phyloP scores from a whole-genome alignment of 1,139 yeast genomes.

The Petasospora fabianii region DNA sequence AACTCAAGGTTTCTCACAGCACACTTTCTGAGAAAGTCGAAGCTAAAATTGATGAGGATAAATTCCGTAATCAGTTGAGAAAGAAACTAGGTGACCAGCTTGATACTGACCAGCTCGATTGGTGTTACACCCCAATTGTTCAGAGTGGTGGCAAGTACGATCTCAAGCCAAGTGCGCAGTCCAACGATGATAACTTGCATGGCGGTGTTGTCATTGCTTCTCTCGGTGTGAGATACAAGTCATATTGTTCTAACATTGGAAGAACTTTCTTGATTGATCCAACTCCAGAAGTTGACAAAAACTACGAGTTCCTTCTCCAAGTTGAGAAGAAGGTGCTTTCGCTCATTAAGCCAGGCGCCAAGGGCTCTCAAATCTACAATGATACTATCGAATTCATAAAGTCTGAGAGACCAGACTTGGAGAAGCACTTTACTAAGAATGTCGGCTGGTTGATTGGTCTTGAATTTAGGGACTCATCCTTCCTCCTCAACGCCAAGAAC shows the following conservation, averaged over 20 bases:
- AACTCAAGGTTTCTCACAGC: constrained; percentile 67
- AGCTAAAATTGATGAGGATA: constrained; percentile 72
- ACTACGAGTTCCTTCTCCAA: constrained; percentile 71
- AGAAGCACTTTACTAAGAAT: constrained; percentile 65
- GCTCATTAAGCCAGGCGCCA: constrained; percentile 62
- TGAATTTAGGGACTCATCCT: constrained; percentile 80
- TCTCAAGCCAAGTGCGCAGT: constrained; percentile 78
- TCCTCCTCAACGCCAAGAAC: constrained; percentile 70
- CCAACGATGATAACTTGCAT: constrained; percentile 59
- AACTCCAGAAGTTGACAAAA: constrained; percentile 68
- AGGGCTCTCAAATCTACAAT: constrained; percentile 63
- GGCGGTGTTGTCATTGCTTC: constrained; percentile 84
- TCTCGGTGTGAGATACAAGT: constrained; percentile 81
- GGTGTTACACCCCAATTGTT: constrained; percentile 92
- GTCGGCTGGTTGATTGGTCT: constrained; percentile 90
- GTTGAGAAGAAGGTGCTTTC: constrained; percentile 62
- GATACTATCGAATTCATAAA: constrained; percentile 59
- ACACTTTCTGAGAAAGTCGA: constrained; percentile 76
- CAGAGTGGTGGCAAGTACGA: constrained; percentile 89
- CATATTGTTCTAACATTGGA: constrained; percentile 84
- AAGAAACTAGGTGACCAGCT: constrained; percentile 59
- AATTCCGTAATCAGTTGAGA: constrained; percentile 50
- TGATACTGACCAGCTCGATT: constrained; percentile 76
- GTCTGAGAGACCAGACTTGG: constrained; percentile 60
- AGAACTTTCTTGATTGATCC: constrained; percentile 93